Conservation (phyloP, 208 protist species). For the Sergeia podlipaevii region DNA sequence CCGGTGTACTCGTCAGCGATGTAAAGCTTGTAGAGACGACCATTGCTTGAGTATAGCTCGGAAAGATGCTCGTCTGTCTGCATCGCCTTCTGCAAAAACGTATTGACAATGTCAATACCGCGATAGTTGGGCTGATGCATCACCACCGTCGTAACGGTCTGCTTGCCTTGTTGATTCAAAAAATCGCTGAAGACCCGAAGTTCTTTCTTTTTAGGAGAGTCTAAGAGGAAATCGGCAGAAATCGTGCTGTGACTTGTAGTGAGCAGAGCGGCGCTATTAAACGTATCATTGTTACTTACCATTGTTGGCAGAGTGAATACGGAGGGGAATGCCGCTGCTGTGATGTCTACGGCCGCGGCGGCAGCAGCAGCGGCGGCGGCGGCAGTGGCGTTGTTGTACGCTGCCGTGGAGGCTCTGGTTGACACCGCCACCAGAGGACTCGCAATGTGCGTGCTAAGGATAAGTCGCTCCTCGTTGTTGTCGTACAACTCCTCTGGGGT, state of each 20-base stretch:
- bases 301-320: no score
- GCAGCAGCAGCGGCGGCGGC: no score
- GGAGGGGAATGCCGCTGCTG: no score
- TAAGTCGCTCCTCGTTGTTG: slow-evolving; percentile 11
- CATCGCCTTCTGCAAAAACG: slow-evolving; percentile 67
- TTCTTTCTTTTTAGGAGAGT: slow-evolving; percentile 19
- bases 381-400: neutral
- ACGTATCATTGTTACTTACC: no score
- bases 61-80: slow-evolving; percentile 43
- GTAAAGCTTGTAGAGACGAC: slow-evolving; percentile 80
- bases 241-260: no score
- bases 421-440: no score
- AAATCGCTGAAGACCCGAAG: slow-evolving; percentile 80
- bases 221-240: neutral
- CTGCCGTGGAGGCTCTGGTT: slow-evolving; percentile 2
- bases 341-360: no score
- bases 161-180: slow-evolving; percentile 50
- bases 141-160: slow-evolving; percentile 41
- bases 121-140: slow-evolving; percentile 49
- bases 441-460: slow-evolving; percentile 12
- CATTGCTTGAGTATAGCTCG: slow-evolving; percentile 64
- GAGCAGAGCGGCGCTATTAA: no score
- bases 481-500: slow-evolving; percentile 36
- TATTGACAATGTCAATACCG: slow-evolving; percentile 74
- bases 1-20: slow-evolving; percentile 88